Evolutionary conservation across 257 asterid species (phyloP).

Genomic region (Solanum paucissectum): DNA sequence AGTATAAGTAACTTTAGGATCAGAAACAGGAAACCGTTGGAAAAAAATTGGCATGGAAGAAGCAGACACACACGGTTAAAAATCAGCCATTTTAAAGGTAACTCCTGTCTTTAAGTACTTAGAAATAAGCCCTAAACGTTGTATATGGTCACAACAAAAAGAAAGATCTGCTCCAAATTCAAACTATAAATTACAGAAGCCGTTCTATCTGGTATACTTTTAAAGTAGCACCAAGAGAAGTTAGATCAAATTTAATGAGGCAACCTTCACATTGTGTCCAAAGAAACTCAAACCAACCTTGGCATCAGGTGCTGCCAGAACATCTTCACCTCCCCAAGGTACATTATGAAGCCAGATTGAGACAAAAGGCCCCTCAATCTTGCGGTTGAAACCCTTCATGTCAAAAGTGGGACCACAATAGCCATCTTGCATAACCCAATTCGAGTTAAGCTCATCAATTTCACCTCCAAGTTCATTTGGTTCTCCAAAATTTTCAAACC

Average conservation of each 20-base stretch:
- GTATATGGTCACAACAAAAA: neutral
- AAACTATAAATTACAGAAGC: neutral
- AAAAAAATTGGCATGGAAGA: neutral
- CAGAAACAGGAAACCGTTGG: neutral
- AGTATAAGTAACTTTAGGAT: neutral
- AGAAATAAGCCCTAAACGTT: neutral
- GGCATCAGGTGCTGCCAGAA: conserved; percentile 94
- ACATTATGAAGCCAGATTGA: conserved; percentile 98
- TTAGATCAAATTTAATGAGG: neutral
- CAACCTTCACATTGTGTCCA: neutral
- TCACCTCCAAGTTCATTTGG: conserved; percentile 32
- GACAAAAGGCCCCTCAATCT: conserved; percentile 80
- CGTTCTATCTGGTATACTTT: neutral
- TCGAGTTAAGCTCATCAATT: conserved; percentile 17
- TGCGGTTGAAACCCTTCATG: conserved; percentile 43
- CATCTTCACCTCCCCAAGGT: conserved; percentile 88
- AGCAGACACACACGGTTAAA: neutral
- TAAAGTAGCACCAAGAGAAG: neutral
- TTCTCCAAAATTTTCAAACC: conserved; percentile 33
- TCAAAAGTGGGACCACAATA: conserved; percentile 64
- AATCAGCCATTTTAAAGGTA: neutral
- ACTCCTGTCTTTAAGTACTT: neutral
- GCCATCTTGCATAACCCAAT: conserved; percentile 21
- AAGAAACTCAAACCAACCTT: conserved; percentile 37
- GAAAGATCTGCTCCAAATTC: neutral